Evolutionary conservation across 2,329 filamentous ascomycete genomes (phyloP), one percentile per base, ranked within the genome.

Genomic region (Aspergillus chevalieri): DNA sequence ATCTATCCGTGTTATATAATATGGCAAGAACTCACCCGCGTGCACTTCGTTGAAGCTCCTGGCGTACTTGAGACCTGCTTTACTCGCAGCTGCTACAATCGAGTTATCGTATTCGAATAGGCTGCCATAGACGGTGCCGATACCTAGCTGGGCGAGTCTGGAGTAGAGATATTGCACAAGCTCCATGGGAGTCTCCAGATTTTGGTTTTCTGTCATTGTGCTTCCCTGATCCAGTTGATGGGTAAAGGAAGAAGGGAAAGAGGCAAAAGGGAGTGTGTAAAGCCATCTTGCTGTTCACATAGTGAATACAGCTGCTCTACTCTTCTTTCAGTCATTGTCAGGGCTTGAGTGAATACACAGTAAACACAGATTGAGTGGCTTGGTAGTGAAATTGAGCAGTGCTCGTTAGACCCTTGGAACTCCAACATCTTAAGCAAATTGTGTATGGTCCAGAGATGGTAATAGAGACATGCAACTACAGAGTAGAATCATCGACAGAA

Each of bases 111-210:
- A 19, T 15, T 41, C 38, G 17, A 19, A 17, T 3, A 21, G 10
- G 4, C 17, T 19, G 38, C 38, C 38, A 43, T 22, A 38, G 39
- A 46, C 47, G 46, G 43, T 44, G 43, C 17, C 46, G 50, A 46
- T 57, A 10, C 57, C 56, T 52, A 58, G 52, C 56, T 56, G 54
- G 52, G 54, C 56, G 56, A 59, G 50, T 50, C 50, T 44, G 34
- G 26, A 28, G 24, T 39, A 41, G 38, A 41, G 38, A 41, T 41
- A 41, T 14, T 41, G 15, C 10, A 21, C 17, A 12, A 41, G 38
- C 17, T 17, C 17, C 17, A 41, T 41, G n/a, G 38, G 38, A 12
- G 38, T 7, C n/a, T 38, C 10, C 12, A 21, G 38, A 3, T 10
- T 19, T 4, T 41, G 10, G 7, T 22, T 7, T 41, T 21, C 17